phyloP scores from a whole-genome alignment of 805 yeast species.

The Candida nanaspora region DNA sequence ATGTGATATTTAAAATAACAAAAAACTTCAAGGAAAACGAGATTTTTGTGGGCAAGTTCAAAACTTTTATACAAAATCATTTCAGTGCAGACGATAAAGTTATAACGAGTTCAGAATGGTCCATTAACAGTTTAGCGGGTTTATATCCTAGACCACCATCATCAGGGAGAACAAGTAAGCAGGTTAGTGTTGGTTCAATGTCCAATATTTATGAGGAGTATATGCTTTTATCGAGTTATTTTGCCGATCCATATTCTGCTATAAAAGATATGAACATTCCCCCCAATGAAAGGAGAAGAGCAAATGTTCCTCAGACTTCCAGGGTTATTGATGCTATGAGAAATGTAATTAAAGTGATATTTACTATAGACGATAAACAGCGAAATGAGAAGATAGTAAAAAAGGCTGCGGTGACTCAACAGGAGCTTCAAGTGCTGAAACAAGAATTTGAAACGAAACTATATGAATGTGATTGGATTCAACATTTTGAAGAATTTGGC shows the following conservation, averaged over 20 bases:
- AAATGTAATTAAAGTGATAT: background rate
- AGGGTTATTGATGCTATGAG: background rate
- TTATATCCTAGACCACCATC: background rate
- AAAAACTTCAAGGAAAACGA: constrained; percentile 16
- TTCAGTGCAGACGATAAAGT: constrained; percentile 24
- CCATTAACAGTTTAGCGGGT: background rate
- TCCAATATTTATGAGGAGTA: constrained; percentile 11
- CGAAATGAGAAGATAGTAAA: background rate
- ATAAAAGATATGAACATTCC: background rate
- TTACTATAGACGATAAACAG: background rate
- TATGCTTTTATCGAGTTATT: constrained; percentile 9
- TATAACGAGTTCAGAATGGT: constrained; percentile 21
- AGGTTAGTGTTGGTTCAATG: background rate
- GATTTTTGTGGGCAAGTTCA: constrained; percentile 14
- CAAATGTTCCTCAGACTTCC: background rate
- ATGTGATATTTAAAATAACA: constrained; percentile 13
- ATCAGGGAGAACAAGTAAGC: background rate
- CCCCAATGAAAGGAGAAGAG: background rate
- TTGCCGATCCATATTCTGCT: constrained; percentile 5
- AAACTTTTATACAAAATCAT: constrained; percentile 16
- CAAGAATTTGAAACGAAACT: constrained; percentile 7
- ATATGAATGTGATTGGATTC: constrained; percentile 23
- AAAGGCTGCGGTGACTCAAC: background rate
- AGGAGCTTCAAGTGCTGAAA: background rate
- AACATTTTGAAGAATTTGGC: constrained; percentile 16